phyloP scores from a whole-genome alignment of 2,329 filamentous ascomycete species.

The Orbilia oligospora region DNA sequence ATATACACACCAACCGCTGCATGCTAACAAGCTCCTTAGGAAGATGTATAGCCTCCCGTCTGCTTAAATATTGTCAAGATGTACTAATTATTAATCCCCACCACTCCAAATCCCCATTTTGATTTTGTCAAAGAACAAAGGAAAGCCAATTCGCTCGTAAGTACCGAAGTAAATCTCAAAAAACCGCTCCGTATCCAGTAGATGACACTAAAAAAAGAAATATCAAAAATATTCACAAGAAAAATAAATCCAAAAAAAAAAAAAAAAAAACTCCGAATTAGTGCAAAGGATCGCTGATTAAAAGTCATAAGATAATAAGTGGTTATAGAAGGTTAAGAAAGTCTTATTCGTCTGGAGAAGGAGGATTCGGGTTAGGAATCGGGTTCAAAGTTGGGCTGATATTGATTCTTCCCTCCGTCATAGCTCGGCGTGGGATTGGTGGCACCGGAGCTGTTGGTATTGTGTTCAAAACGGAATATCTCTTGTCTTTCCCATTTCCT shows the following conservation, averaged over 20 bases:
- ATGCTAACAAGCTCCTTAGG: neutral
- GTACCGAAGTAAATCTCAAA: neutral
- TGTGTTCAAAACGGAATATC: conserved; percentile 16
- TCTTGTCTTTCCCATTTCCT: conserved; percentile 25
- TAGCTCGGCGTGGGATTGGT: conserved; percentile 38
- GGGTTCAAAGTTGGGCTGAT: conserved; percentile 6
- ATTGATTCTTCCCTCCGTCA: conserved; percentile 33
- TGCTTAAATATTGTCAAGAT: neutral
- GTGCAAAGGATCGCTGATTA: conserved; percentile 16
- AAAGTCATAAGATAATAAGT: neutral
- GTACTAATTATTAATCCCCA: conserved; percentile 24
- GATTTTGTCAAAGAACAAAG: conserved; percentile 20
- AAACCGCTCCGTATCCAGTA: conserved; percentile 23
- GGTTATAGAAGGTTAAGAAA: neutral
- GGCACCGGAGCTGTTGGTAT: conserved; percentile 14
- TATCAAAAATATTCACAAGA: conserved; percentile 7
- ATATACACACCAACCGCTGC: neutral
- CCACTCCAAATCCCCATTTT: conserved; percentile 1
- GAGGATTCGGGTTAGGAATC: conserved; percentile 12
- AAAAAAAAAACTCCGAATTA: conserved; percentile 13
- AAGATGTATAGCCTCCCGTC: no score
- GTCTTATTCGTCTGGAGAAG: conserved; percentile 24
- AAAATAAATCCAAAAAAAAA: neutral
- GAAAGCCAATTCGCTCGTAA: conserved; percentile 1
- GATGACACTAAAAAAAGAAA: conserved; percentile 12